phyloP scores from a whole-genome alignment of 805 yeast species.

The Teunomyces atbi region DNA sequence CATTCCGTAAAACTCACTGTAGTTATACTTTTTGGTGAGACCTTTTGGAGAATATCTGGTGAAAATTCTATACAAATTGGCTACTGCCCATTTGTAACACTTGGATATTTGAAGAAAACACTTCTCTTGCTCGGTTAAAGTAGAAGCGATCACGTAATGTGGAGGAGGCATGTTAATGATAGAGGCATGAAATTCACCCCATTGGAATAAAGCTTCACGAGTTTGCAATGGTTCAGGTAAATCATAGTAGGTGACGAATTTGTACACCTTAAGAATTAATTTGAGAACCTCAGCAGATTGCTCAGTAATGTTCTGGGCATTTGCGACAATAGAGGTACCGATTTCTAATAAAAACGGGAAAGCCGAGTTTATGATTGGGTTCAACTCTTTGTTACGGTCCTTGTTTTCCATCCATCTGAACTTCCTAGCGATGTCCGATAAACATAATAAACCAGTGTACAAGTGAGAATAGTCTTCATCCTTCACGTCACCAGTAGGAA shows the following conservation, averaged over 20 bases:
- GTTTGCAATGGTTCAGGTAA: conserved; percentile 62
- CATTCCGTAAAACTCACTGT: conserved; percentile 56
- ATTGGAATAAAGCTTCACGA: conserved; percentile 49
- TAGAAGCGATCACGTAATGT: conserved; percentile 45
- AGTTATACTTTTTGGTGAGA: conserved; percentile 47
- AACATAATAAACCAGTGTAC: conserved; percentile 68
- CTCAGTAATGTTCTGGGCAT: conserved; percentile 25
- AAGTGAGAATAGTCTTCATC: conserved; percentile 26
- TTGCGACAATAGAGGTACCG: conserved; percentile 52
- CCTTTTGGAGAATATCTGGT: conserved; percentile 62
- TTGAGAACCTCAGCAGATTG: conserved; percentile 69
- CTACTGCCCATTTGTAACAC: conserved; percentile 74
- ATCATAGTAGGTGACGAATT: conserved; percentile 71
- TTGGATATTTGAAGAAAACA: conserved; percentile 72
- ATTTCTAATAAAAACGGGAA: conserved; percentile 68
- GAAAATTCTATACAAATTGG: conserved; percentile 70
- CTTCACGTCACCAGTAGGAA: conserved; percentile 13
- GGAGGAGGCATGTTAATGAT: conserved; percentile 65
- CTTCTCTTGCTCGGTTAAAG: conserved; percentile 50
- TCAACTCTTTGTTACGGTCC: conserved; percentile 25
- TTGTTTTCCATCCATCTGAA: conserved; percentile 70
- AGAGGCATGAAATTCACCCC: conserved; percentile 77
- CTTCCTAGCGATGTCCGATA: conserved; percentile 66
- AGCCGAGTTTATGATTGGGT: conserved; percentile 49
- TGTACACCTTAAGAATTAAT: conserved; percentile 70